Conservation (phyloP, 2,329 filamentous ascomycete species). For the Dichotomopilus funicola region DNA sequence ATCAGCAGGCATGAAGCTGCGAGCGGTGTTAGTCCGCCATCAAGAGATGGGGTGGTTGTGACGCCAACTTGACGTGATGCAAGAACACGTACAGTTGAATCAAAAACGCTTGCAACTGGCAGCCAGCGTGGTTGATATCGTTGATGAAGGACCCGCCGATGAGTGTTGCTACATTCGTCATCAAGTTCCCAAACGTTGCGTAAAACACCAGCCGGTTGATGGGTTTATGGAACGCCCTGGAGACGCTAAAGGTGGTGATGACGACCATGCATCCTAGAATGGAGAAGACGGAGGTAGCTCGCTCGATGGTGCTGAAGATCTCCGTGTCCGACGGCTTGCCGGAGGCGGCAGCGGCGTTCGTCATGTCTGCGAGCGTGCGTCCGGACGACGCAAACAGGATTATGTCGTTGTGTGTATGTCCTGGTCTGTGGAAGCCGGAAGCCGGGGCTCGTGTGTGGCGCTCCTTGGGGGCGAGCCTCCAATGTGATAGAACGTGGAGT, state of each 20-base stretch:
- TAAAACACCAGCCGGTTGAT: constrained; percentile 83
- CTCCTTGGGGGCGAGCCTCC: neutral
- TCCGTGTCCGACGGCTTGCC: constrained; percentile 15
- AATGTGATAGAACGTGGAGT: no score
- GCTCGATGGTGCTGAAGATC: constrained; percentile 57
- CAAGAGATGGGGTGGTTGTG: neutral
- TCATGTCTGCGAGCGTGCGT: constrained; percentile 12
- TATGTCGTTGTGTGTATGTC: neutral
- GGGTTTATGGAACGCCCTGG: constrained; percentile 70
- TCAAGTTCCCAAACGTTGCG: constrained; percentile 73
- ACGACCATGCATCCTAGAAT: constrained; percentile 65
- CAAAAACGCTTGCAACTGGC: constrained; percentile 70
- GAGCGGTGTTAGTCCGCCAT: neutral
- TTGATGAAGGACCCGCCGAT: constrained; percentile 58
- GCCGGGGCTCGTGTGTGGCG: neutral
- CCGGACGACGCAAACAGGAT: neutral
- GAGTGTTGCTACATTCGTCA: constrained; percentile 69
- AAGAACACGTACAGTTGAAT: constrained; percentile 65
- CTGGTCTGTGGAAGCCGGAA: neutral
- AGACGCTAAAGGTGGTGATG: constrained; percentile 62
- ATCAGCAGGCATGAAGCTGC: constrained; percentile 71
- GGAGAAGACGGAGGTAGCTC: constrained; percentile 64
- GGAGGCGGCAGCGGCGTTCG: constrained; percentile 1
- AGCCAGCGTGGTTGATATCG: constrained; percentile 43
- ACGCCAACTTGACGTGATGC: no score